Percentiles rank a stretch among this genome's conserved stretches.
phyloP scores from a whole-genome alignment of 2,329 filamentous ascomycete species.

The Geosmithia flava region DNA sequence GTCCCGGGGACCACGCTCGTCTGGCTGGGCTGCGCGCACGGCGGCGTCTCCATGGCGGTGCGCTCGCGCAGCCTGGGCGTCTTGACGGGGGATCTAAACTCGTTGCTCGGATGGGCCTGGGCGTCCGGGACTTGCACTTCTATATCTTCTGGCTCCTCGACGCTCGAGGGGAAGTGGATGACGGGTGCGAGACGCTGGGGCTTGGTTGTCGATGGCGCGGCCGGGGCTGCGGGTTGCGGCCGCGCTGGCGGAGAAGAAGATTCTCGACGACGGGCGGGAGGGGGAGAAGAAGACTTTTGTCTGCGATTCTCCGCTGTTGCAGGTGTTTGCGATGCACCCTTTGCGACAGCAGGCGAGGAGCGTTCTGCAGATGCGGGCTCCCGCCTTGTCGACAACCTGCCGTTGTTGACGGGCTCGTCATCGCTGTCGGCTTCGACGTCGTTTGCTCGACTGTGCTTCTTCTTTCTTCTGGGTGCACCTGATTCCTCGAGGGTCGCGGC shows the following conservation, averaged over 20 bases:
- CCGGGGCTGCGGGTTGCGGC: neutral
- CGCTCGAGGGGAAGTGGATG: slow-evolving; percentile 8
- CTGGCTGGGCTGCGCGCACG: slow-evolving; percentile 18
- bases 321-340: no score
- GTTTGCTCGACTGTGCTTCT: neutral
- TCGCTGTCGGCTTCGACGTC: neutral
- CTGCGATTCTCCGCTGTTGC: no score
- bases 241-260: no score
- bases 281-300: no score
- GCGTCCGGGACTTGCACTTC: slow-evolving; percentile 22
- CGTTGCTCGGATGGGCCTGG: slow-evolving; percentile 9
- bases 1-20: slow-evolving; percentile 8
- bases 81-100: neutral
- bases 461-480: neutral
- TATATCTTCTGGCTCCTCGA: slow-evolving; percentile 19
- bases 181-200: neutral
- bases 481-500: neutral
- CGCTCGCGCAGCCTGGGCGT: neutral
- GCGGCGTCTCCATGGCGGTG: slow-evolving; percentile 12
- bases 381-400: no score
- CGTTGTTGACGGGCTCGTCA: neutral
- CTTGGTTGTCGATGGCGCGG: neutral
- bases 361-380: no score
- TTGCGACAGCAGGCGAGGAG: no score
- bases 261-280: no score